A percentile compares a stretch with the other conserved stretches of the same genome.
Conservation (phyloP, 75 land plant species). For the Selaginella moellendorffii region DNA sequence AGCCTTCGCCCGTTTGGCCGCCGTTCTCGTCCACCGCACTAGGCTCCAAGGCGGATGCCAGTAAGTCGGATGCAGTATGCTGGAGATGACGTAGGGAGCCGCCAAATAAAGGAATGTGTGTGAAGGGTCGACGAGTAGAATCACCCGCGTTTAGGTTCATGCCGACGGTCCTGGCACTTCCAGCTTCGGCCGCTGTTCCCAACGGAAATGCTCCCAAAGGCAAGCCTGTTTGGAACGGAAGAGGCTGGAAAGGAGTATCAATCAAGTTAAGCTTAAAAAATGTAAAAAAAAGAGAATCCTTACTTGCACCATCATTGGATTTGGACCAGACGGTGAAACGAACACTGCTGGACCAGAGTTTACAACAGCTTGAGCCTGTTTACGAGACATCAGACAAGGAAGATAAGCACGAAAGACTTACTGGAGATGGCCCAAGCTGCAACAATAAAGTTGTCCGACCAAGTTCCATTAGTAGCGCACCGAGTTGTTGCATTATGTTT, state of each 20-base stretch:
- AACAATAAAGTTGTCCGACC: constrained; percentile 80
- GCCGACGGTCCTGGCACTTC: too few relatives aligned
- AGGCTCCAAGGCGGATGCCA: not conserved
- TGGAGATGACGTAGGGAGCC: not conserved
- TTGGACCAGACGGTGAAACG: constrained; percentile 6
- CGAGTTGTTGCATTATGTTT: constrained; percentile 52
- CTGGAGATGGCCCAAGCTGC: constrained; percentile 63
- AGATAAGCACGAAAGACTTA: constrained; percentile 20
- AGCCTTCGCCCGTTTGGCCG: too few relatives aligned
- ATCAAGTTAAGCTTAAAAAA: too few relatives aligned
- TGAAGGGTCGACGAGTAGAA: too few relatives aligned
- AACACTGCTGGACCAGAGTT: constrained; percentile 4
- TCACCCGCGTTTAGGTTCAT: too few relatives aligned
- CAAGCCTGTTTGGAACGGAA: not conserved
- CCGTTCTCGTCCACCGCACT: not conserved
- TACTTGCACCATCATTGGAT: constrained; percentile 11
- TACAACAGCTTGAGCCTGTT: constrained; percentile 5
- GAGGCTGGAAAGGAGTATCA: not conserved
- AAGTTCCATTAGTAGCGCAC: constrained; percentile 81
- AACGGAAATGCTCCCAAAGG: not conserved
- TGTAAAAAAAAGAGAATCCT: too few relatives aligned
- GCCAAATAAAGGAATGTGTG: not conserved
- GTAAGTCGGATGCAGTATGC: not conserved
- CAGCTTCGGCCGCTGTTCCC: too few relatives aligned
- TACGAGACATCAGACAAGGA: too few relatives aligned